Conservation (phyloP, 1,284 basidiomycete species). For the Heterobasidion irregulare region DNA sequence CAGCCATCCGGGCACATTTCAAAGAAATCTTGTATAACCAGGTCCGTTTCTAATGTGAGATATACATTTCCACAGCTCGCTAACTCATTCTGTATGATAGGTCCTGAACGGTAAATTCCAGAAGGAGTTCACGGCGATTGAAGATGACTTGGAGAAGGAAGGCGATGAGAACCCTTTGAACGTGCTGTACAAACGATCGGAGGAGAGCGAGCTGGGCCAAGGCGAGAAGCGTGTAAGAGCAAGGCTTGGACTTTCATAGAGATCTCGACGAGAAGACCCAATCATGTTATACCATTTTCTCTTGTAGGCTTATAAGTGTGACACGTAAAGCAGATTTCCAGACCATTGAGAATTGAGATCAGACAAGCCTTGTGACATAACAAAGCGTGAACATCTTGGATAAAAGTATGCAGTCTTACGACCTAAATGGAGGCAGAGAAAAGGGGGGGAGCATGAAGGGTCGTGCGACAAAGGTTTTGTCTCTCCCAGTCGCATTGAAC, state of each 20-base stretch:
- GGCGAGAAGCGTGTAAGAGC: slow-evolving; percentile 52
- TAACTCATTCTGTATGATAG: slow-evolving; percentile 18
- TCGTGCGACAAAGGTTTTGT: background rate
- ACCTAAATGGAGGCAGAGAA: background rate
- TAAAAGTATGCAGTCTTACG: background rate
- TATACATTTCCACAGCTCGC: background rate
- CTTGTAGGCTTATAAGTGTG: background rate
- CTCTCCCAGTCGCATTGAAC: background rate
- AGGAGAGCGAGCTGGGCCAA: slow-evolving; percentile 44
- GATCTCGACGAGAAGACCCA: background rate
- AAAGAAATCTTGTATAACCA: slow-evolving; percentile 51
- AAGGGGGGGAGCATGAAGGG: background rate
- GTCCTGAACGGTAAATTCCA: slow-evolving; percentile 55
- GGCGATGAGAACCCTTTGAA: slow-evolving; percentile 49
- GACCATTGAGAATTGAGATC: too few species aligned
- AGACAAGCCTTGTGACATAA: too few species aligned
- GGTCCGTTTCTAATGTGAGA: slow-evolving; percentile 18
- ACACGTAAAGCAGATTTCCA: too few species aligned
- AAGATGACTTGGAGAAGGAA: slow-evolving; percentile 51
- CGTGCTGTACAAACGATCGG: slow-evolving; percentile 40
- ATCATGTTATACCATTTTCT: background rate
- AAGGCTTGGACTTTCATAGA: slow-evolving; percentile 33
- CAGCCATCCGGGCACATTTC: slow-evolving; percentile 40
- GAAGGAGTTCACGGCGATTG: slow-evolving; percentile 45
- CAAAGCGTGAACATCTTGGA: too few species aligned